These are phyloP conservation scores for Sequoiadendron giganteum DNA, from an alignment of 75 land plant species.

Conservation along the genomic window DNA sequence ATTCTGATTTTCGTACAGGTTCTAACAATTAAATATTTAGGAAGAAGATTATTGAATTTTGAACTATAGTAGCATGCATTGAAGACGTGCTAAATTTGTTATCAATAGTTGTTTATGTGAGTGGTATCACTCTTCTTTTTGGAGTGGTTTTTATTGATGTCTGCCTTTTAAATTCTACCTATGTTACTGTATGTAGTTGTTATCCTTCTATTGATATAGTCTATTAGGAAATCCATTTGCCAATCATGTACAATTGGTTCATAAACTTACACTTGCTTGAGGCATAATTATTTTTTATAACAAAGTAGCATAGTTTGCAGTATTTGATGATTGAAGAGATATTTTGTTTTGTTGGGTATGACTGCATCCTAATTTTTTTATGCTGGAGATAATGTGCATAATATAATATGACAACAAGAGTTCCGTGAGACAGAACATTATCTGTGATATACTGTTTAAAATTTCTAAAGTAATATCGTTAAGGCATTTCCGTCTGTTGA, in stretches of 20 bases:
- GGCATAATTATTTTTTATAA: background rate
- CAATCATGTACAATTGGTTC: background rate
- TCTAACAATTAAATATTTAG: background rate
- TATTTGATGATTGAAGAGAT: background rate
- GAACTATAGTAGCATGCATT: background rate
- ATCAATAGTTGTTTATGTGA: background rate
- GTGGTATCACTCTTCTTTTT: background rate
- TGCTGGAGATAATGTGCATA: background rate
- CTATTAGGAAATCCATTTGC: background rate
- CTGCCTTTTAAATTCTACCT: background rate
- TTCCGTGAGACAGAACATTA: background rate
- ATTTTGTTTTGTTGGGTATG: background rate
- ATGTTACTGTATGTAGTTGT: background rate
- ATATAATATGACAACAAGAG: background rate
- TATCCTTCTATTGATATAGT: background rate
- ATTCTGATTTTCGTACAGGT: no score
- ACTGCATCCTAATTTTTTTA: background rate
- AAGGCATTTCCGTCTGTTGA: background rate
- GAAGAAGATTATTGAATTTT: background rate
- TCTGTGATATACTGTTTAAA: background rate
- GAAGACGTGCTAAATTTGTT: background rate
- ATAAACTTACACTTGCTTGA: background rate
- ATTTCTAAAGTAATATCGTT: background rate
- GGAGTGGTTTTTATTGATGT: background rate
- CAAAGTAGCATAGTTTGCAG: background rate